Base-by-base conservation (phyloP, 768 basidiomycete genomes). In the Leccinum uliginosum region DNA sequence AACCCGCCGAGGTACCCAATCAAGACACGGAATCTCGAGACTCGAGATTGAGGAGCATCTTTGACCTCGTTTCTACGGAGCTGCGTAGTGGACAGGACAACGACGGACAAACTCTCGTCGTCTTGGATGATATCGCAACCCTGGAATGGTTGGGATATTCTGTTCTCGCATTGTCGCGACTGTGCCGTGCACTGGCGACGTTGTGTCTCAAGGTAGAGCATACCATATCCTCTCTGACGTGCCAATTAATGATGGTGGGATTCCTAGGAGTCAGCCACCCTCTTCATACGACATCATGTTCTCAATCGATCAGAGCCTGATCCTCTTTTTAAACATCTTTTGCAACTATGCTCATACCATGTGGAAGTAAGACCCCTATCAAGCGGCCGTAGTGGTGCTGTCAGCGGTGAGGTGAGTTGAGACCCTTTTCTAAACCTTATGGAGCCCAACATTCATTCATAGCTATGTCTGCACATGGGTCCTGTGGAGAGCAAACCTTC, bases 311-410 rank as follows among this genome's bases (percentile, higher is more conserved):
- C 71, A 40, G 83, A 85, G 53, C 78, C 80, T 0, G 87, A 89
- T 61, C 78, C 83, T 34, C 67, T 89, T 1, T 80, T 88, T 51
- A 78, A 78, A 30, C 72, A 76, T 29, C 71, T 91, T 21, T 71
- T 84, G 19, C 85, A 89, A 53, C 67, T 87, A 3, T 85, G 81
- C 60, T 75, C 83, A 3, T 85, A 86, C 60, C 88, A 90, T 62
- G 62, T 91, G 4, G 89, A 91, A 56, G 84, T 91, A 2, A 75
- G 79, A 40, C 83, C 89, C 1, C 74, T 93, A 7, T 75, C 84
- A 1, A 91, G 86, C 59, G 90, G 90, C 5, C 75, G 84, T 24
- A 92, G 91, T 59, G 89, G 89, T 3, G 77, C 83, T 21, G 86
- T 93, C 27, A 89, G 83, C 56, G 91, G 90, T 19, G 86, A 91